Conservation (phyloP, 257 asterid genomes). For the Lavandula angustifolia region DNA sequence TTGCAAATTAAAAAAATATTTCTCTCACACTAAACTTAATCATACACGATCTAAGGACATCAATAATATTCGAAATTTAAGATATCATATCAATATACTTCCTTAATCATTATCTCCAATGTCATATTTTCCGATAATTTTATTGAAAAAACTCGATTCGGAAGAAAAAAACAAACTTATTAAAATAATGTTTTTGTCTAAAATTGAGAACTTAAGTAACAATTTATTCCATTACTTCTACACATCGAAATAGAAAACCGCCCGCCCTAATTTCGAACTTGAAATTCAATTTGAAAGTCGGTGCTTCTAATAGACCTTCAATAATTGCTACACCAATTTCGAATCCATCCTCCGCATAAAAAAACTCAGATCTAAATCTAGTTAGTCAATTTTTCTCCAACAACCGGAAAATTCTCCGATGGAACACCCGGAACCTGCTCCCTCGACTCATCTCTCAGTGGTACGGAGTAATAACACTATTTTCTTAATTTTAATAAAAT, state of each 20-base stretch:
- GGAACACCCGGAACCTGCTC: constrained; percentile 54
- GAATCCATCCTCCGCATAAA: constrained; percentile 16
- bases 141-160: too few relatives aligned
- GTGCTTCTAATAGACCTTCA: neutral
- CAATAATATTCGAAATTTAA: too few relatives aligned
- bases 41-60: too few relatives aligned
- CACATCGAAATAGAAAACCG: constrained; percentile 24
- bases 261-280: constrained; percentile 48
- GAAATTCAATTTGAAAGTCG: constrained; percentile 31
- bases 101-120: too few relatives aligned
- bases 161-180: too few relatives aligned
- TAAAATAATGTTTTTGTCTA: too few relatives aligned
- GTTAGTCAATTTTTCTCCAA: constrained; percentile 20
- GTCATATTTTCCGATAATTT: too few relatives aligned
- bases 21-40: too few relatives aligned
- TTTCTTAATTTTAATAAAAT: neutral
- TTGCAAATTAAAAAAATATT: too few relatives aligned
- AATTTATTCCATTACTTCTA: too few relatives aligned
- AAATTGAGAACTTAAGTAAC: too few relatives aligned
- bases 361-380: constrained; percentile 36
- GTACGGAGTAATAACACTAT: constrained; percentile 28
- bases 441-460: constrained; percentile 45
- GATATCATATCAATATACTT: too few relatives aligned
- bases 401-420: constrained; percentile 31
- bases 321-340: constrained; percentile 23